phyloP scores from a whole-genome alignment of 805 yeast species.

The Suhomyces prunicola region DNA sequence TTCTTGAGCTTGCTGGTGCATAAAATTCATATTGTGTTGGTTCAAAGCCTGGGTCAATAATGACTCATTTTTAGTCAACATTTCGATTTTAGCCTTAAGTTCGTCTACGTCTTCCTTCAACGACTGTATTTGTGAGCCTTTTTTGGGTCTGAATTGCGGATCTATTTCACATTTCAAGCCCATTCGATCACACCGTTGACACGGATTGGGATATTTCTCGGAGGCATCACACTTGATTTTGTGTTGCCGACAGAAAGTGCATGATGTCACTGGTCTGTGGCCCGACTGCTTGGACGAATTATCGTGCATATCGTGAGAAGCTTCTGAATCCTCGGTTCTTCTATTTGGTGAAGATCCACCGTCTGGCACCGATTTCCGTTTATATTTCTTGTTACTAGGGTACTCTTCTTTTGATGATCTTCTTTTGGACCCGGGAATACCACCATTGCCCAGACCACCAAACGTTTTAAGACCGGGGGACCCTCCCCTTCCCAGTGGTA shows the following conservation, averaged over 20 bases:
- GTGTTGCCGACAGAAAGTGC: slow-evolving; percentile 93
- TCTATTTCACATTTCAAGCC: slow-evolving; percentile 81
- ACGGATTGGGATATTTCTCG: slow-evolving; percentile 75
- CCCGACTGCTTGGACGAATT: slow-evolving; percentile 30
- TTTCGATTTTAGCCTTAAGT: slow-evolving; percentile 67
- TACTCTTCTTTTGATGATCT: slow-evolving; percentile 11
- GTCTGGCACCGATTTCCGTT: slow-evolving; percentile 6
- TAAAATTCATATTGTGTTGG: slow-evolving; percentile 35
- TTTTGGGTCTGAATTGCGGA: slow-evolving; percentile 86
- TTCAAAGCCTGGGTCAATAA: slow-evolving; percentile 62
- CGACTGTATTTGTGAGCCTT: slow-evolving; percentile 85
- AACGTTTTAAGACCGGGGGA: not conserved
- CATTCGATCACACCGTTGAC: slow-evolving; percentile 80
- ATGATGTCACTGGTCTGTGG: slow-evolving; percentile 87
- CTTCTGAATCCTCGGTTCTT: not conserved
- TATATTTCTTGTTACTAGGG: slow-evolving; percentile 9
- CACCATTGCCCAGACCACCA: not conserved
- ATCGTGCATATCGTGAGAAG: slow-evolving; percentile 4
- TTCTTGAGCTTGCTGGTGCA: slow-evolving; percentile 19
- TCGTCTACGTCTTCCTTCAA: slow-evolving; percentile 84
- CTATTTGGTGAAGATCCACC: not conserved
- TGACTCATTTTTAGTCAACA: slow-evolving; percentile 59
- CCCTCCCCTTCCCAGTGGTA: not conserved
- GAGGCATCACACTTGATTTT: slow-evolving; percentile 91
- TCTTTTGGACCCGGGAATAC: slow-evolving; percentile 9